These are phyloP conservation scores for Trametes polyzona DNA, from an alignment of 1,284 basidiomycete genomes.

Conservation along the genomic window DNA sequence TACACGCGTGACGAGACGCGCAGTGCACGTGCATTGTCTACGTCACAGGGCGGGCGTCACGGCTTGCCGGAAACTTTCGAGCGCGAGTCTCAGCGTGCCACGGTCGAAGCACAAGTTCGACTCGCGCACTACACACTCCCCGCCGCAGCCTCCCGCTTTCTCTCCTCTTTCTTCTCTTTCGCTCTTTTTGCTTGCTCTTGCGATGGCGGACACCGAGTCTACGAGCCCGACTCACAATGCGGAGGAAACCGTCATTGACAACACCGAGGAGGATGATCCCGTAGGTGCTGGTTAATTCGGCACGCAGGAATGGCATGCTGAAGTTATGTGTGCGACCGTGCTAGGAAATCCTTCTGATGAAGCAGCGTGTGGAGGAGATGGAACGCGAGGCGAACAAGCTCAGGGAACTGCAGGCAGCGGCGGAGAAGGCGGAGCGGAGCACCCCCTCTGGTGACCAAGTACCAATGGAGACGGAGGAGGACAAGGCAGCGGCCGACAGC, in stretches of 20 bases:
- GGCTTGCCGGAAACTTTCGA: constrained; percentile 15
- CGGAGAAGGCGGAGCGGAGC: constrained; percentile 58
- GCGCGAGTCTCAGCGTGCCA: constrained; percentile 9
- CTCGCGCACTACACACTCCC: constrained; percentile 2
- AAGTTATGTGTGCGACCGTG: not conserved
- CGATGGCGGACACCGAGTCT: constrained; percentile 39
- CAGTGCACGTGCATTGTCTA: constrained; percentile 2
- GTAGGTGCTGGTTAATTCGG: constrained; percentile 29
- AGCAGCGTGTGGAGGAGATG: constrained; percentile 92
- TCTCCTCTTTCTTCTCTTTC: not conserved
- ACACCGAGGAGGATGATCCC: constrained; percentile 44
- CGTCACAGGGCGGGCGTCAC: constrained; percentile 14
- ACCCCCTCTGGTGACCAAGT: constrained; percentile 41
- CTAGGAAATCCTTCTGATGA: constrained; percentile 86
- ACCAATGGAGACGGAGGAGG: constrained; percentile 77
- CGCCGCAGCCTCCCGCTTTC: not conserved
- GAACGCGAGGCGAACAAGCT: constrained; percentile 89
- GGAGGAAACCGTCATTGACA: constrained; percentile 35
- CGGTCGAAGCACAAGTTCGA: constrained; percentile 2
- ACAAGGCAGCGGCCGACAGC: constrained; percentile 77
- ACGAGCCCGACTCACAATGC: constrained; percentile 34
- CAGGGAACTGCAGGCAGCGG: constrained; percentile 88
- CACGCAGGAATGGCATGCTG: not conserved
- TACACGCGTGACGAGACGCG: constrained; percentile 8
- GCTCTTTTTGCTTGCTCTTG: not conserved